Percentiles rank a stretch among this genome's conserved stretches.
Conservation (phyloP, 2,329 filamentous ascomycete genomes). For the Colletotrichum lupini region DNA sequence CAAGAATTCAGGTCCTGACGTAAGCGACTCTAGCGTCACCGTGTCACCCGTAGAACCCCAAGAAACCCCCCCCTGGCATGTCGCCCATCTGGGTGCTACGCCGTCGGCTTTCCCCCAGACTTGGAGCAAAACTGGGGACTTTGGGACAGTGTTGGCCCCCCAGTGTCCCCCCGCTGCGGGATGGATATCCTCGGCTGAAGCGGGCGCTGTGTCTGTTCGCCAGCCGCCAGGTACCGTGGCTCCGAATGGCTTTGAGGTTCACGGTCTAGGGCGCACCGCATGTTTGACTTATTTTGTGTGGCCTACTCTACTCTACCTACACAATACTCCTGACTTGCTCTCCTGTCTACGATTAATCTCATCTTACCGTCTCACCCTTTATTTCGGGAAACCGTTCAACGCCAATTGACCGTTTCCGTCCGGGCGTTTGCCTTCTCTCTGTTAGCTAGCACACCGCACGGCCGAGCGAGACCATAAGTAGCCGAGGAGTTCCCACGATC, state of each 20-base stretch:
- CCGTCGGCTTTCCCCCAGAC: slow-evolving; percentile 24
- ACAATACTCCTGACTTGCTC: not conserved
- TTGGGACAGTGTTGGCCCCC: not conserved
- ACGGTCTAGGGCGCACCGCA: slow-evolving; percentile 32
- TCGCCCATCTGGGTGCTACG: not conserved
- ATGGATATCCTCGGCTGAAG: slow-evolving; percentile 42
- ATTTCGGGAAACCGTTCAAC: slow-evolving; percentile 2
- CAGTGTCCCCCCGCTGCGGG: slow-evolving; percentile 21
- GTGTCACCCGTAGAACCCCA: too few species aligned
- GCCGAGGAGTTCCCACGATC: slow-evolving; percentile 19
- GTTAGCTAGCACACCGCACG: slow-evolving; percentile 14
- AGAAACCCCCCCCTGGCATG: slow-evolving; percentile 25
- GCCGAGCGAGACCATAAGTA: slow-evolving; percentile 28
- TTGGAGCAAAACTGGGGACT: slow-evolving; percentile 1
- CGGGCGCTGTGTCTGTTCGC: slow-evolving; percentile 33
- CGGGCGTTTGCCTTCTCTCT: slow-evolving; percentile 3
- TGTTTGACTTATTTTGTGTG: not conserved
- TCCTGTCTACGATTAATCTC: not conserved
- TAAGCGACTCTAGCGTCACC: slow-evolving; percentile 14
- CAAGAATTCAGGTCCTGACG: slow-evolving; percentile 24
- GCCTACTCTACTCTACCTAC: not conserved
- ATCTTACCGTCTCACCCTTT: slow-evolving; percentile 3
- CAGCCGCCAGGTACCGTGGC: slow-evolving; percentile 32
- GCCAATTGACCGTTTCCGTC: slow-evolving; percentile 26
- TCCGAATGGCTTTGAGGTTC: slow-evolving; percentile 33